These are phyloP conservation scores for Fusarium sp. DNA, from an alignment of 2,329 filamentous ascomycete species.

Conservation along the genomic window DNA sequence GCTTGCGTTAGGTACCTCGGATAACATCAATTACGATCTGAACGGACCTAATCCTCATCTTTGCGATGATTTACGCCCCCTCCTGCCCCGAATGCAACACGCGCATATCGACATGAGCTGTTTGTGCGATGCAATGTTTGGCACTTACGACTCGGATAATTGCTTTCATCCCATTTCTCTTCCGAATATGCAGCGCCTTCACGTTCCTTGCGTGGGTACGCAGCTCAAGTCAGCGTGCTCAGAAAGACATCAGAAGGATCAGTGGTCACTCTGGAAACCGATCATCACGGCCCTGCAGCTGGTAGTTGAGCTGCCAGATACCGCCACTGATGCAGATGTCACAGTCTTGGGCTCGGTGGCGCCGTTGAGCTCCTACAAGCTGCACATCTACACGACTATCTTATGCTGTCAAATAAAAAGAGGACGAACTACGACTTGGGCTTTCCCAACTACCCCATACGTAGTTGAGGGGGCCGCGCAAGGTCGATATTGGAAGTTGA, in stretches of 20 bases:
- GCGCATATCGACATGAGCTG: neutral
- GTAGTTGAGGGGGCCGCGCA: fast-evolving
- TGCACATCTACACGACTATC: neutral
- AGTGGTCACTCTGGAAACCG: neutral
- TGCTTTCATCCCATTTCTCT: neutral
- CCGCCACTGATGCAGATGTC: neutral
- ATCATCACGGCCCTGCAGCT: neutral
- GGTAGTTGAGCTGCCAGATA: neutral
- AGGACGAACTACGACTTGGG: neutral
- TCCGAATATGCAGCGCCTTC: neutral
- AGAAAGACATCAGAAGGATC: neutral
- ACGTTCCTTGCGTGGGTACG: neutral
- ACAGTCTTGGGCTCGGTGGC: neutral
- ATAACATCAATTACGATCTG: no score
- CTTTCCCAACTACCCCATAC: neutral
- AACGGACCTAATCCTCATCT: neutral
- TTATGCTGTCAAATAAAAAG: neutral
- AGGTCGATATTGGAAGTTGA: neutral
- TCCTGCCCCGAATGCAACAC: neutral
- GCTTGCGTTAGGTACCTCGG: neutral
- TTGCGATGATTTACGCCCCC: neutral
- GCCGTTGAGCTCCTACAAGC: neutral
- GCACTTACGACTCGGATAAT: neutral
- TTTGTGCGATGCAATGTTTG: slow-evolving; percentile 1
- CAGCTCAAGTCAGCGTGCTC: neutral